A percentile compares a stretch with the other conserved stretches of the same genome.
These are phyloP conservation scores for Thalassiosira exigua DNA, from an alignment of 352 stramenopile genomes.

Conservation along the genomic window DNA sequence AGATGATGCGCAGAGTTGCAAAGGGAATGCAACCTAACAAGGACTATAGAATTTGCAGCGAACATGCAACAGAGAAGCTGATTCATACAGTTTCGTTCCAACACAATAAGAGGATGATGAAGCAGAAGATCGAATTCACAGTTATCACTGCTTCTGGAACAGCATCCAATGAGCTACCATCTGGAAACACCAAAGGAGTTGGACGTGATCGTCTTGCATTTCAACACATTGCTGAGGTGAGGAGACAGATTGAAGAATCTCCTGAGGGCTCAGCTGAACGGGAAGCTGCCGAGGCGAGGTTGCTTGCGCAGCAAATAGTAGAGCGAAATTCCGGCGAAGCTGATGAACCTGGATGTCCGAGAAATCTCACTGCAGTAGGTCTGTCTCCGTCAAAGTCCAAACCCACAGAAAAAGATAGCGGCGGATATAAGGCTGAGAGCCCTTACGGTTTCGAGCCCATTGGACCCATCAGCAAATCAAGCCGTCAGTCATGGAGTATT, in stretches of 20 bases:
- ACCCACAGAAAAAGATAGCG: not conserved
- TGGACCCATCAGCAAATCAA: too few relatives aligned
- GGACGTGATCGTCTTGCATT: slow-evolving; percentile 19
- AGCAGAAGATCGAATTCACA: slow-evolving; percentile 24
- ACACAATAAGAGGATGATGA: slow-evolving; percentile 2
- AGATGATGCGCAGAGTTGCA: slow-evolving; percentile 13
- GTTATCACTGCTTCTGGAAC: slow-evolving; percentile 16
- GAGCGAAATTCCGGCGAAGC: not conserved
- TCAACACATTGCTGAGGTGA: not conserved
- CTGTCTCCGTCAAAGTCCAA: not conserved
- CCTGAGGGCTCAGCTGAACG: not conserved
- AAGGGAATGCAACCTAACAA: not conserved
- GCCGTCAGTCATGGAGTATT: not conserved
- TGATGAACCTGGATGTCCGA: not conserved
- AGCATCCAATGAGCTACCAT: slow-evolving; percentile 24
- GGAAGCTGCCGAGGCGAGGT: not conserved
- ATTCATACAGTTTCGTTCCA: not conserved
- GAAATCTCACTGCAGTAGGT: not conserved
- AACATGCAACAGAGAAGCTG: slow-evolving; percentile 27
- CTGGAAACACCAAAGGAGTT: slow-evolving; percentile 20
- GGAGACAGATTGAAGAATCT: not conserved
- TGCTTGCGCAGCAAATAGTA: not conserved
- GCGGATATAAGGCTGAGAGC: not conserved
- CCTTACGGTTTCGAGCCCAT: not conserved
- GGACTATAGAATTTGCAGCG: slow-evolving; percentile 26